These are phyloP conservation scores for Staphylotrichum longicolle DNA, from an alignment of 495 filamentous ascomycete genomes.

Conservation along the genomic window DNA sequence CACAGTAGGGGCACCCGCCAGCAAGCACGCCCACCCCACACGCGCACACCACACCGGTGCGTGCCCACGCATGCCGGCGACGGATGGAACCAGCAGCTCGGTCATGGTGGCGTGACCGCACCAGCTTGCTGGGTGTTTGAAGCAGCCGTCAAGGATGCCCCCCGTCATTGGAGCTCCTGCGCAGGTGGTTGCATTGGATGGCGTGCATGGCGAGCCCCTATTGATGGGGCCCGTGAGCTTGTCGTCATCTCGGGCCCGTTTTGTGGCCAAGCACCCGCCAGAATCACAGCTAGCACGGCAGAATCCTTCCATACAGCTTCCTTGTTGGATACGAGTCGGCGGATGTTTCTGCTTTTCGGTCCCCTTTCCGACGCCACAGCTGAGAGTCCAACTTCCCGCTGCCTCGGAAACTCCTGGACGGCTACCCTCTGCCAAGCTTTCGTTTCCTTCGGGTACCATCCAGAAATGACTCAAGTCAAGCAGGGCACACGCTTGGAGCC, in stretches of 20 bases:
- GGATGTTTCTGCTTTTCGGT: not conserved
- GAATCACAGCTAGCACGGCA: not conserved
- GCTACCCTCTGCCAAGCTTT: conserved; percentile 6
- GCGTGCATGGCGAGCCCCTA: conserved; percentile 1
- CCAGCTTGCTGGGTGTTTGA: not conserved
- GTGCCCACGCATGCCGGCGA: not conserved
- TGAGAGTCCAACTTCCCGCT: not conserved
- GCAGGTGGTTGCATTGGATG: conserved; percentile 19
- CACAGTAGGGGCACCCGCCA: not conserved
- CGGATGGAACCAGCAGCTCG: conserved; percentile 19
- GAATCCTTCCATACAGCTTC: conserved; percentile 14
- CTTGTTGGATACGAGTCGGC: conserved; percentile 3
- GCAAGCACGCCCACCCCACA: conserved; percentile 1
- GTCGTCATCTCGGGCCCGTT: conserved; percentile 13
- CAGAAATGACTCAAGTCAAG: conserved; percentile 13
- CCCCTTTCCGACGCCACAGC: not conserved
- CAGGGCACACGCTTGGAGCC: not conserved
- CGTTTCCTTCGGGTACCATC: not conserved
- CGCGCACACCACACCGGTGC: not conserved
- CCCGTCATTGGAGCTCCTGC: conserved; percentile 7
- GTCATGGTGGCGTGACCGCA: conserved; percentile 18
- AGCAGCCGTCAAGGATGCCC: not conserved
- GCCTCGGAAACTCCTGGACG: not conserved
- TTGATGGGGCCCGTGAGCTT: conserved; percentile 4
- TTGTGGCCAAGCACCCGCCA: conserved; percentile 4